Base-by-base conservation (phyloP, 1,284 basidiomycete genomes). In the Microbotryum violaceum region DNA sequence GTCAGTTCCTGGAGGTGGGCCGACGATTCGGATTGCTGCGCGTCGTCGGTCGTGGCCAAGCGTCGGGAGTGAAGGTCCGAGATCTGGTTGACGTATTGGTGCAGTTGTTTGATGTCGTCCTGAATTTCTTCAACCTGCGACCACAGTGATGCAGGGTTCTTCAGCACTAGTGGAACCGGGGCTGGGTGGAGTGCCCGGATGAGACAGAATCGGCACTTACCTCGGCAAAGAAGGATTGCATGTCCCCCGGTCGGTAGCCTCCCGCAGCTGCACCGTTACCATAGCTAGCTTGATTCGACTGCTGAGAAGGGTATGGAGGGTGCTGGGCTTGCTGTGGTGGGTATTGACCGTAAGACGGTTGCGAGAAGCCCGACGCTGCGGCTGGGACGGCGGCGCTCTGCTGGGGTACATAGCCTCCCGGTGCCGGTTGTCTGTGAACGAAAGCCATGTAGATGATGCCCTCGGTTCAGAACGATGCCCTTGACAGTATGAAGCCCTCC, bases 41-140 rank as follows among this genome's bases (percentile, higher is more conserved):
- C 62, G 50, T 71, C 68, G 62, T 68, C 67, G 27, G 69, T 65
- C 37, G 69, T 70, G 47, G 70, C 70, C 54, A 72, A 63, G 18
- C 69, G 65, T 44, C 70, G 66, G 3, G 62, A 60, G 61, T 72
- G 70, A 12, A 72, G 64, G 49, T 68, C 65, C 5, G 60, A 65
- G 42, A 72, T 66, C 45, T 54, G 29, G 47, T 62, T 65, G 60
- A 72, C 67, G 64, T 70, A 68, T 18, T 56, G 45, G 46, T 71
- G 68, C n/a, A 72, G 61, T 27, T 62, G 58, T 49, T 70, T 62
- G 58, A 72, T 68, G 46, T 65, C 57, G 56, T 69, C 65, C 54
- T 67, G 63, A 53, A 72, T 70, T 33, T 61, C 60, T 27, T 65
- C 70, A 60, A 71, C 68, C 70, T 71, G 45, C 10, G 33, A 20